Percentiles rank a stretch among this genome's conserved stretches.
These are phyloP conservation scores for Cercospora sesami DNA, from an alignment of 2,329 filamentous ascomycete genomes.

Conservation along the genomic window DNA sequence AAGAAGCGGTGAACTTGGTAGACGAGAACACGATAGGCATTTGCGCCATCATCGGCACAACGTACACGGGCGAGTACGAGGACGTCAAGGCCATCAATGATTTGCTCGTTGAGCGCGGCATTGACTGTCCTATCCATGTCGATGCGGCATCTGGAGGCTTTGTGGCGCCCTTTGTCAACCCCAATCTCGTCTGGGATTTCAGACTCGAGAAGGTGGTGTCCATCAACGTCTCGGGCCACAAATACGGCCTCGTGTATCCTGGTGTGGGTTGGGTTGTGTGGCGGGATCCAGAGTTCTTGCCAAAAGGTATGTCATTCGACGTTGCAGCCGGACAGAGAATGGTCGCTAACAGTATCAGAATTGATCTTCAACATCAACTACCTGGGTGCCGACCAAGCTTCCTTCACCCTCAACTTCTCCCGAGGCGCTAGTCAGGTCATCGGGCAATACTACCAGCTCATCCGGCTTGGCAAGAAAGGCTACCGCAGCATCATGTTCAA, in stretches of 20 bases:
- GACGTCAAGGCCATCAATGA: constrained; percentile 92
- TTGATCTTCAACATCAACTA: constrained; percentile 99
- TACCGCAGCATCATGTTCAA: constrained; percentile 95
- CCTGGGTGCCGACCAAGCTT: constrained; percentile 89
- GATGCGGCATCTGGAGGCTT: constrained; percentile 92
- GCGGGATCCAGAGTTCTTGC: constrained; percentile 78
- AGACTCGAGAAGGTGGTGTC: constrained; percentile 82
- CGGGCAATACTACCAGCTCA: constrained; percentile 96
- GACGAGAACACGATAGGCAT: constrained; percentile 84
- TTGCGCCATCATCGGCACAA: constrained; percentile 85
- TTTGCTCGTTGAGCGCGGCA: constrained; percentile 68
- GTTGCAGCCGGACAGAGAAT: not conserved
- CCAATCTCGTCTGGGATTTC: constrained; percentile 88
- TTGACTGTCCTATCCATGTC: constrained; percentile 88
- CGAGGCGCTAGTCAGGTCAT: constrained; percentile 94
- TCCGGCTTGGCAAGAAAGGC: constrained; percentile 87
- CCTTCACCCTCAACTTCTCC: constrained; percentile 96
- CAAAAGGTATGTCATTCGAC: constrained; percentile 51
- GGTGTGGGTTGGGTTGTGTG: constrained; percentile 94
- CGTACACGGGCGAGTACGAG: constrained; percentile 95
- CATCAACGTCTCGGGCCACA: constrained; percentile 94
- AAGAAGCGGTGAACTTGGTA: constrained; percentile 60
- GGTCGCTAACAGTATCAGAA: constrained; percentile 49
- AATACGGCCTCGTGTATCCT: constrained; percentile 78
- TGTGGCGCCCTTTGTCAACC: constrained; percentile 85